Evolutionary conservation across 2,329 filamentous ascomycete species (phyloP).

Genomic region (Pseudogymnoascus sp.): DNA sequence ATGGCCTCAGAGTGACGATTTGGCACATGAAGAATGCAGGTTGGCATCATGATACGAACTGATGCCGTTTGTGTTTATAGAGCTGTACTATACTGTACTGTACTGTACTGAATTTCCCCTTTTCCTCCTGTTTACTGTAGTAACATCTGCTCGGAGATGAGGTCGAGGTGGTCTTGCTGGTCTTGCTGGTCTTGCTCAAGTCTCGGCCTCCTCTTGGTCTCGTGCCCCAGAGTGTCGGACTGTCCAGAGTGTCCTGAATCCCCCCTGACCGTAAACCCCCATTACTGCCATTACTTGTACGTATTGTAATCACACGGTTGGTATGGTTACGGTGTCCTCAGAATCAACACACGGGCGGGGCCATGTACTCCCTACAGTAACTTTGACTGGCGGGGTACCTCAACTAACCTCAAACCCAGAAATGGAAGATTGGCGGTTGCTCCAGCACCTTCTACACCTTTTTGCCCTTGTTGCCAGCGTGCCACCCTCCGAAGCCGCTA

Average conservation of each 20-base stretch:
- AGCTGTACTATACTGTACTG: neutral
- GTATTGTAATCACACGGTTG: neutral
- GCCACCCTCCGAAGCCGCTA: neutral
- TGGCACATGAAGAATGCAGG: constrained; percentile 5
- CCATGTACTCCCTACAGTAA: constrained; percentile 10
- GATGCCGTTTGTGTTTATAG: neutral
- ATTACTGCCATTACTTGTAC: no score
- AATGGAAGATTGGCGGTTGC: constrained; percentile 9
- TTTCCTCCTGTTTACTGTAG: neutral
- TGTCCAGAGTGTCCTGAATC: neutral
- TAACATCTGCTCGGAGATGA: neutral
- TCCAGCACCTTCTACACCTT: constrained; percentile 10
- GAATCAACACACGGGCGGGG: neutral
- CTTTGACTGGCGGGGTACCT: constrained; percentile 9
- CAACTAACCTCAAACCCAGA: no score
- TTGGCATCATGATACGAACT: neutral
- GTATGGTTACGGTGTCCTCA: neutral
- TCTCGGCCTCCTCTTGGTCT: constrained; percentile 4
- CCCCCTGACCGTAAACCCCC: neutral
- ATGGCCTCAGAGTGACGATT: neutral
- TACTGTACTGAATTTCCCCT: neutral
- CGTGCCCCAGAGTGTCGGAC: no score
- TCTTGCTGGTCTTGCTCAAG: neutral
- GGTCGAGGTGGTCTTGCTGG: constrained; percentile 5
- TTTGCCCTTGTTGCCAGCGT: constrained; percentile 5